Percentiles rank a stretch among this genome's conserved stretches.
These are phyloP conservation scores for Claviceps sp. DNA, from an alignment of 2,329 filamentous ascomycete genomes.

Conservation along the genomic window DNA sequence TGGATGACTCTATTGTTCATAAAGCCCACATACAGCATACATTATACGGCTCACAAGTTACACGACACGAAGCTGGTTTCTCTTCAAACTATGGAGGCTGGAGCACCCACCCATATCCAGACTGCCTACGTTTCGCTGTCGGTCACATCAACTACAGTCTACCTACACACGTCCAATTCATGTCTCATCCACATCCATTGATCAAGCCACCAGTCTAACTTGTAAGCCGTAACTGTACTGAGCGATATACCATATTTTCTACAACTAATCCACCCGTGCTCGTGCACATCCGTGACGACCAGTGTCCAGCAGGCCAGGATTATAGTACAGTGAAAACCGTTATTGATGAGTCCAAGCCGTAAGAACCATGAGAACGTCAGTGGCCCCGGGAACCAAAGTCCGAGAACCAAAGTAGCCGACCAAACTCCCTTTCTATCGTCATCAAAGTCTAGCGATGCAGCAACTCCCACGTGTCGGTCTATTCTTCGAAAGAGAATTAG, in stretches of 20 bases:
- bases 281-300: slow-evolving; percentile 5
- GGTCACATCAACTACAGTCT: too few species aligned
- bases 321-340: slow-evolving; percentile 14
- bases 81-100: too few species aligned
- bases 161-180: too few species aligned
- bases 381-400: slow-evolving; percentile 11
- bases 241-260: background rate
- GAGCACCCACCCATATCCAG: too few species aligned
- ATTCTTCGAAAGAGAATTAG: slow-evolving; percentile 11
- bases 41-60: too few species aligned
- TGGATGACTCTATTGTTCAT: too few species aligned
- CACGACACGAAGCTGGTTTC: too few species aligned
- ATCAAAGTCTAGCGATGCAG: slow-evolving; percentile 25
- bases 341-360: slow-evolving; percentile 23
- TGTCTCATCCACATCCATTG: background rate
- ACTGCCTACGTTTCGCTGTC: too few species aligned
- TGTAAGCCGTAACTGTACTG: slow-evolving; percentile 1
- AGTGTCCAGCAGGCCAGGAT: slow-evolving; percentile 6
- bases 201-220: slow-evolving; percentile 2
- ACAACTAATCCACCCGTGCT: slow-evolving; percentile 5
- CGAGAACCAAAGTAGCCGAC: slow-evolving; percentile 15
- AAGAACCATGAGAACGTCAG: slow-evolving; percentile 11
- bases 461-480: slow-evolving; percentile 22
- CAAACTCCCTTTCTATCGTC: slow-evolving; percentile 23
- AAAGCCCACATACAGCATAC: too few species aligned